Base-by-base conservation (phyloP, 2,329 filamentous ascomycete genomes). In the Mycogone perniciosa region DNA sequence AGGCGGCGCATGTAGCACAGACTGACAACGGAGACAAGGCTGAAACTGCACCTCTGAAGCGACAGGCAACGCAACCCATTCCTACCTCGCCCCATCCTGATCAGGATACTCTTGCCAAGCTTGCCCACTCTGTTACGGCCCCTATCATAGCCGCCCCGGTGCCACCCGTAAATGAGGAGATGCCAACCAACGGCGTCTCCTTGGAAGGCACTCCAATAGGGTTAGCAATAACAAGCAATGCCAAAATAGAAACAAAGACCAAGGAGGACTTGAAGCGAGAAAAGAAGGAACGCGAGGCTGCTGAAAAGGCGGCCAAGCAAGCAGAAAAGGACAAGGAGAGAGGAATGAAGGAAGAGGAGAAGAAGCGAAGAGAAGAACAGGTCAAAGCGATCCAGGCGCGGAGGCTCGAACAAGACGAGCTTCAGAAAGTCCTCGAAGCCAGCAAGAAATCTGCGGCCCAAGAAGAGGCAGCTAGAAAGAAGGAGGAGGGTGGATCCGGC, bases 91-190 rank as follows among this genome's bases (percentile, higher is more conserved):
- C 73, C 7, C 60, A 70, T 0, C 69, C 72, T 2, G 75, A 81
- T 6, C 73, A 73, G 13, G 76, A 80, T 9, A 66, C 71, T 1
- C 79, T 85, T 60, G 72, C 75, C 8, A 79, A 72, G 29, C 72
- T 92, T 6, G 80, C 84, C 26, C 85, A 89, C 60, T 81, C 82
- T 7, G 74, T 76, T 26, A 88, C 87, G 1, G 82, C 84, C 1
- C 85, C 84, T 6, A 60, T 7, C 33, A 11, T 37, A 2, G 31
- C n/a, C 7, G 43, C 5, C 5, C 31, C 43, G 31, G 37, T n/a
- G n/a, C 43, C 43, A 7, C 43, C 43, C 6, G 37, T 34, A 34
- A 45, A 13, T 7, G 41, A 44, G 20, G 4, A 5, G 4, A 9
- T 39, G 10, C 37, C 9, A 31, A 34, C 31, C 5, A 51, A 31